phyloP scores from a whole-genome alignment of 306 rosid species.

The Medicago lupulina region DNA sequence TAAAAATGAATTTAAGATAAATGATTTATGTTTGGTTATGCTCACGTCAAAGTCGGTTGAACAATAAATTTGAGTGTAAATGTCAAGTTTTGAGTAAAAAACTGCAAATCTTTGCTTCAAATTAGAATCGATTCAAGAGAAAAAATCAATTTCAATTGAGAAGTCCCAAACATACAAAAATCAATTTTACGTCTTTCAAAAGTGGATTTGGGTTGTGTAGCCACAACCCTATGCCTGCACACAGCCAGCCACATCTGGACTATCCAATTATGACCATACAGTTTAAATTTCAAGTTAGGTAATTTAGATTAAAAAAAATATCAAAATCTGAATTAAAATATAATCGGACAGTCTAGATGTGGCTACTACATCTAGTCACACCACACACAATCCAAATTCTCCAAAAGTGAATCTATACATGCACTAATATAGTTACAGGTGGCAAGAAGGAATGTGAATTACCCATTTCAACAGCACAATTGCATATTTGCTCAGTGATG shows the following conservation, averaged over 20 bases:
- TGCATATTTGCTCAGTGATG: constrained; percentile 83
- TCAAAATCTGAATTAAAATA: too few species aligned
- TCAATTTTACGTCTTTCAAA: not conserved
- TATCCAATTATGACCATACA: too few species aligned
- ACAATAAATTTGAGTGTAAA: not conserved
- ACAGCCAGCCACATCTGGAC: too few species aligned
- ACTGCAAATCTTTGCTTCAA: not conserved
- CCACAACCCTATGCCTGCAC: too few species aligned
- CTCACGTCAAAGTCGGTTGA: not conserved
- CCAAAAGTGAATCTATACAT: not conserved
- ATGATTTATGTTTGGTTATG: not conserved
- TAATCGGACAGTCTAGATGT: too few species aligned
- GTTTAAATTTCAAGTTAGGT: too few species aligned
- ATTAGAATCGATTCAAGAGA: not conserved
- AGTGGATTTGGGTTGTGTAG: too few species aligned
- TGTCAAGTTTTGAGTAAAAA: not conserved
- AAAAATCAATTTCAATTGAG: not conserved
- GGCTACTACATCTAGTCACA: too few species aligned
- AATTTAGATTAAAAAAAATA: too few species aligned
- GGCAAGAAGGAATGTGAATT: constrained; percentile 34
- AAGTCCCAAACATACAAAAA: not conserved
- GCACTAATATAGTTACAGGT: not conserved
- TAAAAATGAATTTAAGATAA: not conserved
- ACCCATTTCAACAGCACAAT: constrained; percentile 83
- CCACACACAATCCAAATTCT: too few species aligned